These are phyloP conservation scores for Podila epicladia DNA, from an alignment of 192 early-diverging fungal species.

Conservation along the genomic window DNA sequence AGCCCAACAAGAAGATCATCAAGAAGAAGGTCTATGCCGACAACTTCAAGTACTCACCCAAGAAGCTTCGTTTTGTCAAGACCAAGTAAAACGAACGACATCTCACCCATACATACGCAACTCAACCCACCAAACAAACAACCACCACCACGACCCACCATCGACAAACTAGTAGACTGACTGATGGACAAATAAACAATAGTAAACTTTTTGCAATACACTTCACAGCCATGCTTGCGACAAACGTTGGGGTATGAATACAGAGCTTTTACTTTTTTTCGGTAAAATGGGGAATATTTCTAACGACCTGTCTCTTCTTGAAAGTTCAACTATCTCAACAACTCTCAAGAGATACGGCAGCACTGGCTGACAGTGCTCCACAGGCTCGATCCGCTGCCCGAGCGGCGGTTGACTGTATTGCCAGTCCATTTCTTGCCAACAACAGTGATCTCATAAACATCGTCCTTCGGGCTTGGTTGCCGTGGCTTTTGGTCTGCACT, in stretches of 20 bases:
- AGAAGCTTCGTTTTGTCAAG: slow-evolving; percentile 81
- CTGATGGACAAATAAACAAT: too few species aligned
- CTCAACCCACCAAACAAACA: background rate
- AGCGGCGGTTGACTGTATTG: slow-evolving; percentile 9
- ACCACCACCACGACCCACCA: too few species aligned
- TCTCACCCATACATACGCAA: background rate
- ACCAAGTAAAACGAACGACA: slow-evolving; percentile 77
- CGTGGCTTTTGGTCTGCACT: background rate
- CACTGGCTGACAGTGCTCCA: slow-evolving; percentile 34
- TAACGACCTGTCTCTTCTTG: too few species aligned
- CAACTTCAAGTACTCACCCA: slow-evolving; percentile 90
- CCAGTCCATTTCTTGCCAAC: slow-evolving; percentile 51
- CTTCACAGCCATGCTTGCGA: too few species aligned
- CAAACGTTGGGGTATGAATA: too few species aligned
- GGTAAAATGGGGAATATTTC: too few species aligned
- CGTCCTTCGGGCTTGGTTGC: background rate
- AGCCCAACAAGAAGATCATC: slow-evolving; percentile 84
- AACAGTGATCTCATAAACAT: slow-evolving; percentile 42
- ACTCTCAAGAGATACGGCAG: slow-evolving; percentile 27
- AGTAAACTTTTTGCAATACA: too few species aligned
- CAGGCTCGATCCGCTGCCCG: background rate
- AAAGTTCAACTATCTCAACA: too few species aligned
- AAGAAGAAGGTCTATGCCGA: slow-evolving; percentile 88
- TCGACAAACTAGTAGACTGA: too few species aligned
- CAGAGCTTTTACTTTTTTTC: too few species aligned